phyloP scores from a whole-genome alignment of 2,329 filamentous ascomycete genomes.

The Coniochaeta pulveracea region DNA sequence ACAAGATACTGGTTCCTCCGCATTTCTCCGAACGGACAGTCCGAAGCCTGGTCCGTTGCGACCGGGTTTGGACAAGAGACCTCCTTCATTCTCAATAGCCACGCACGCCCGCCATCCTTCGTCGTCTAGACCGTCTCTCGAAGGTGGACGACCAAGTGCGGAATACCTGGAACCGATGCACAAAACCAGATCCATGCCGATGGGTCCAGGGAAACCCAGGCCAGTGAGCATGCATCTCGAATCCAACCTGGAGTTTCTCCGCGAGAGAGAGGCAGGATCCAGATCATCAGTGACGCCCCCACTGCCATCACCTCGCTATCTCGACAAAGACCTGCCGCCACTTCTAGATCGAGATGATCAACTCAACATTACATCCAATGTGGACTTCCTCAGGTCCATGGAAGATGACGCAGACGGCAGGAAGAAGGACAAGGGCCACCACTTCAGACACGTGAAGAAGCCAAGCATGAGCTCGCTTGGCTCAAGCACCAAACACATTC shows the following conservation, averaged over 20 bases:
- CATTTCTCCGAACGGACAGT: slow-evolving; percentile 13
- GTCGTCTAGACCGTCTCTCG: slow-evolving; percentile 56
- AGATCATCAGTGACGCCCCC: slow-evolving; percentile 26
- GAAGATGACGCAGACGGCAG: slow-evolving; percentile 52
- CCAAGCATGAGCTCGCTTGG: slow-evolving; percentile 57
- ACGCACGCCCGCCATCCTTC: slow-evolving; percentile 29
- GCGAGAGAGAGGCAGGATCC: slow-evolving; percentile 56
- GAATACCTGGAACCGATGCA: slow-evolving; percentile 51
- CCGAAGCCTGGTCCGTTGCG: slow-evolving; percentile 10
- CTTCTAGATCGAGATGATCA: slow-evolving; percentile 40
- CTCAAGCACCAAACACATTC: slow-evolving; percentile 65
- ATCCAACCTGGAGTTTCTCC: slow-evolving; percentile 70
- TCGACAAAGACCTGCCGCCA: slow-evolving; percentile 28
- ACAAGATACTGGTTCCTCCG: slow-evolving; percentile 15
- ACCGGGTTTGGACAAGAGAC: slow-evolving; percentile 15
- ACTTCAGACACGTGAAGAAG: slow-evolving; percentile 53
- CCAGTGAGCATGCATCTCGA: slow-evolving; percentile 77
- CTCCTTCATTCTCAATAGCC: slow-evolving; percentile 20
- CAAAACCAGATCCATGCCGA: slow-evolving; percentile 30
- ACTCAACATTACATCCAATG: slow-evolving; percentile 62
- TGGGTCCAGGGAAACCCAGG: slow-evolving; percentile 39
- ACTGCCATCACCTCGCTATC: slow-evolving; percentile 20
- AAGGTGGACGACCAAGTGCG: slow-evolving; percentile 53
- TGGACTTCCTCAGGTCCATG: slow-evolving; percentile 71
- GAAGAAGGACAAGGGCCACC: slow-evolving; percentile 26